Base-by-base conservation (phyloP, 2,329 filamentous ascomycete species). In the Colletotrichum higginsianum region DNA sequence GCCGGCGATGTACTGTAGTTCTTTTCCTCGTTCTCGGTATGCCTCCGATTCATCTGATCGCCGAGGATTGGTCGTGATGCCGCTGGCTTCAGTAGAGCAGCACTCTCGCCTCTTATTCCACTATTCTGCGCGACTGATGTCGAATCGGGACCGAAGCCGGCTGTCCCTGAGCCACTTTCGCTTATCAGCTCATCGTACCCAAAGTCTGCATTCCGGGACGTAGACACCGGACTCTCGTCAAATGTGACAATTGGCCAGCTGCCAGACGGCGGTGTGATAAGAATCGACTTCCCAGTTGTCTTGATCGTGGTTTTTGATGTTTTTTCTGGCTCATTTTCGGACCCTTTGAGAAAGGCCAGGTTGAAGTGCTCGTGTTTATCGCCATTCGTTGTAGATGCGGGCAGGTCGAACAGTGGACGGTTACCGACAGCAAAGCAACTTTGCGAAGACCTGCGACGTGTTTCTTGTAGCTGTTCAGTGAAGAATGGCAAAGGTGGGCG, bases 401-500 rank as follows among this genome's bases (percentile, higher is more conserved):
- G 69, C 4, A 75, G 74, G 42, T 78, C 76, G 26, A 77, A 64
- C 2, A 75, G 75, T 4, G 77, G 71, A 18, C 74, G 64, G 50
- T 62, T 52, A 7, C 71, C 71, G 47, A 67, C 72, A 26, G 68
- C 44, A 38, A 60, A 57, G 9, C 74, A 71, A n/a, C 70, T 47
- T 61, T 77, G 78, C 11, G 61, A 61, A 8, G 75, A 72, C 15
- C 66, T 63, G 1, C 76, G 73, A 3, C 75, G 69, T n/a, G 76
- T 74, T 3, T 72, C 57, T 47, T 76, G 76, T 1, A 72, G 53
- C 8, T 60, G 56, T 15, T 61, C 44, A 11, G 64, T 52, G 64
- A 78, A 79, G 63, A 78, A 80, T 1, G 78, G 73, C 15, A 80
- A 78, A n/a, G 76, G 73, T 2, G 78, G 79, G 1, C 78, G 75